Evolutionary conservation across 352 stramenopile genomes (phyloP).

Genomic region (Phytopythium montanum): DNA sequence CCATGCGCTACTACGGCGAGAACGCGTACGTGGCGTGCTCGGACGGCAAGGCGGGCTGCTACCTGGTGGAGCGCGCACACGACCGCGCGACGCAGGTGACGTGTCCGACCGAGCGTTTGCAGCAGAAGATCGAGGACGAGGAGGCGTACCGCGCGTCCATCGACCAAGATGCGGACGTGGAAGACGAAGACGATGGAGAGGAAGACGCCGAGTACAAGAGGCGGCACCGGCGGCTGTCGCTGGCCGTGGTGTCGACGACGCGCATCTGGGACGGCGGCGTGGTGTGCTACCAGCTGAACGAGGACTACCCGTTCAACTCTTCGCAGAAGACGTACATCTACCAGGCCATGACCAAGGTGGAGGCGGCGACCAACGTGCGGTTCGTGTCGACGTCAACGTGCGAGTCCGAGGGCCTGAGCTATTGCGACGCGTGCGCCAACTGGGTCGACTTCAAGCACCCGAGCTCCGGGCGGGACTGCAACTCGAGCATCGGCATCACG

Average conservation of each 20-base stretch:
- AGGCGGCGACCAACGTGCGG: slow-evolving; percentile 66
- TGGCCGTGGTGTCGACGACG: slow-evolving; percentile 56
- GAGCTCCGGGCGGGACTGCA: slow-evolving; percentile 62
- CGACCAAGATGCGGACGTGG: slow-evolving; percentile 6
- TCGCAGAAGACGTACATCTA: slow-evolving; percentile 55
- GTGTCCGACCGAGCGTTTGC: slow-evolving; percentile 39
- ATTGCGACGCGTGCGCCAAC: slow-evolving; percentile 65
- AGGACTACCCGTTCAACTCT: slow-evolving; percentile 59
- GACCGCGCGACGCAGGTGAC: slow-evolving; percentile 55
- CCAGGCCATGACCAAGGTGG: slow-evolving; percentile 62
- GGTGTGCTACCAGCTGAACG: slow-evolving; percentile 70
- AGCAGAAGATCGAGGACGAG: slow-evolving; percentile 35
- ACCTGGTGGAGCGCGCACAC: slow-evolving; percentile 59
- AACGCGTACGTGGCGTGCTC: slow-evolving; percentile 76
- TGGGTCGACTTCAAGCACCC: slow-evolving; percentile 82
- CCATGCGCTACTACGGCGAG: slow-evolving; percentile 66
- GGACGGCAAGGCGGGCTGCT: slow-evolving; percentile 52
- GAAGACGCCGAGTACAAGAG: slow-evolving; percentile 17
- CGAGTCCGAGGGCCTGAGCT: slow-evolving; percentile 34
- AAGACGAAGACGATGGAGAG: slow-evolving; percentile 17
- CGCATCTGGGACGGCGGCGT: slow-evolving; percentile 66
- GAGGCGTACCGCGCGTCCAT: slow-evolving; percentile 19
- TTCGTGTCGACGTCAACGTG: slow-evolving; percentile 59
- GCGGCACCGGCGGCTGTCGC: slow-evolving; percentile 44
- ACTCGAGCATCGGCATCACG: slow-evolving; percentile 75